Percentiles rank a stretch among this genome's conserved stretches.
Conservation (phyloP, 345 rosid species). For the Hibiscus mutabilis region DNA sequence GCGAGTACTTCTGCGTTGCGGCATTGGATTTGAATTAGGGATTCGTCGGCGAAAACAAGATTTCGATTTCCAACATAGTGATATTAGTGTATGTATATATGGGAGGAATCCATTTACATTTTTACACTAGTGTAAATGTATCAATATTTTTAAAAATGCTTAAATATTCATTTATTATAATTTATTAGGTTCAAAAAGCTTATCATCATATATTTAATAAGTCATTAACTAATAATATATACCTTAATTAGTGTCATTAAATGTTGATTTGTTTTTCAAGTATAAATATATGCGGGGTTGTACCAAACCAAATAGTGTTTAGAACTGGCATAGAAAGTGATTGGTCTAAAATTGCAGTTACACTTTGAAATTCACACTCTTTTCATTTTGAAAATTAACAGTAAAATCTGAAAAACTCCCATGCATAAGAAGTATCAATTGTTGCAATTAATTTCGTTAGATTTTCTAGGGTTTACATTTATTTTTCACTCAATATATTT, state of each 20-base stretch:
- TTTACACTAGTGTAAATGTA: too few relatives aligned
- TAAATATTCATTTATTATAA: too few relatives aligned
- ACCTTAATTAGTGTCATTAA: not conserved
- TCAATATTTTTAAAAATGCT: too few relatives aligned
- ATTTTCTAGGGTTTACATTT: not conserved
- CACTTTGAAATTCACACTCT: not conserved
- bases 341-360: not conserved
- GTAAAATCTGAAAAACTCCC: not conserved
- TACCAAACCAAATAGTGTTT: too few relatives aligned
- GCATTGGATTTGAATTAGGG: conserved; percentile 13
- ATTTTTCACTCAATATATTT: not conserved
- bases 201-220: too few relatives aligned
- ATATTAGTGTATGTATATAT: too few relatives aligned
- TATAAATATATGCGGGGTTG: too few relatives aligned
- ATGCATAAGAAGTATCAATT: not conserved
- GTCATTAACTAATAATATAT: too few relatives aligned
- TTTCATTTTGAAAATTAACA: too few relatives aligned
- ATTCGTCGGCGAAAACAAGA: conserved; percentile 8
- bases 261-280: not conserved
- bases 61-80: not conserved
- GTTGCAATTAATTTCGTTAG: not conserved
- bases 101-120: too few relatives aligned
- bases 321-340: not conserved
- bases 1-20: conserved; percentile 11
- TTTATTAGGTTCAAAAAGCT: too few relatives aligned